Evolutionary conservation across 129 eudicot species (phyloP).

Genomic region (Flaveria robusta): DNA sequence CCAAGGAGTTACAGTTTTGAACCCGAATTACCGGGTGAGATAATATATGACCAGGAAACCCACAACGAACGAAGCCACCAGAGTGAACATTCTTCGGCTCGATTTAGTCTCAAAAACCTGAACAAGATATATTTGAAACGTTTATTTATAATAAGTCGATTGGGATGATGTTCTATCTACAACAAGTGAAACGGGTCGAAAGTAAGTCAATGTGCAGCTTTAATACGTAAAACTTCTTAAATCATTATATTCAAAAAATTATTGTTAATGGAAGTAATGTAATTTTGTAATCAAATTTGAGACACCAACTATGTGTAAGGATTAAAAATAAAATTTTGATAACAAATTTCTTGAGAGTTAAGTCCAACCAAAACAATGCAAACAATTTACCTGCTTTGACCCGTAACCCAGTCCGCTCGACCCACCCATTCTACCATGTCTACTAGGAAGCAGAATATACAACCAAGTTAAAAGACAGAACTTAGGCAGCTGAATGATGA

Average conservation of each 20-base stretch:
- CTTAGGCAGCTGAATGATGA: not conserved
- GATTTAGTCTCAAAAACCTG: conserved; percentile 97
- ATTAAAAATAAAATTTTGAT: not conserved
- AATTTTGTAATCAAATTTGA: not conserved
- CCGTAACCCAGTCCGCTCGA: not conserved
- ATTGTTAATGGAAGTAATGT: not conserved
- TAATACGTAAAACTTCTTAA: not conserved
- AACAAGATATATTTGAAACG: not conserved
- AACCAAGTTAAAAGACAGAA: not conserved
- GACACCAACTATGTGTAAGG: not conserved
- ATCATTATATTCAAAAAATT: not conserved
- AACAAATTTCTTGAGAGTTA: too few species aligned
- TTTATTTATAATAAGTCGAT: not conserved
- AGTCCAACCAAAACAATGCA: not conserved
- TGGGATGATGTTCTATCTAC: not conserved
- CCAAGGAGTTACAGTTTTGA: not conserved
- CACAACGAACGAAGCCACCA: conserved; percentile 83
- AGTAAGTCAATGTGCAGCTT: not conserved
- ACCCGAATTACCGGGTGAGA: conserved; percentile 62
- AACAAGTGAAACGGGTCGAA: not conserved
- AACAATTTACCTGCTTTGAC: not conserved
- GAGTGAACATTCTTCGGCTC: conserved; percentile 75
- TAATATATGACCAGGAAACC: conserved; percentile 71
- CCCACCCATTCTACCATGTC: not conserved
- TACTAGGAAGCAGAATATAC: not conserved